phyloP scores from a whole-genome alignment of 345 rosid species.

The Geranium brycei region DNA sequence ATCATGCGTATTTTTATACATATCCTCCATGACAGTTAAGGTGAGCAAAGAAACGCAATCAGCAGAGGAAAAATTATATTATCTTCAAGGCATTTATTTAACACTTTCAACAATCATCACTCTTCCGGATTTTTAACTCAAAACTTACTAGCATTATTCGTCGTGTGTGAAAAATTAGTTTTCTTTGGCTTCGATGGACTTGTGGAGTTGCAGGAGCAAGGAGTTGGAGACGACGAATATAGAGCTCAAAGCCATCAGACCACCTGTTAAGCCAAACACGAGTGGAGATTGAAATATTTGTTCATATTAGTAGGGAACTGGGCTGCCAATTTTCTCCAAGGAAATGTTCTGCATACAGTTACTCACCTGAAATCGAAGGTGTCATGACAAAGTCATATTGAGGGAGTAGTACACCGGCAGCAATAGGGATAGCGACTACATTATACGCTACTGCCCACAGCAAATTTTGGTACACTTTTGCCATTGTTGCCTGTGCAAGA shows the following conservation, averaged over 20 bases:
- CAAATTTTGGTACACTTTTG: constrained; percentile 78
- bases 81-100: too few species aligned
- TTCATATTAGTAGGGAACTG: too few species aligned
- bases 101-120: too few species aligned
- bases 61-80: too few species aligned
- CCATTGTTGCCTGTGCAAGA: constrained; percentile 82
- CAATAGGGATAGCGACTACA: constrained; percentile 68
- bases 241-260: constrained; percentile 88
- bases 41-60: too few species aligned
- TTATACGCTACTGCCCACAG: constrained; percentile 87
- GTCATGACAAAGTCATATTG: constrained; percentile 77
- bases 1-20: too few species aligned
- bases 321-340: background rate
- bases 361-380: constrained; percentile 75
- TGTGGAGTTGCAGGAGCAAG: constrained; percentile 57
- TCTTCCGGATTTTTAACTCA: too few species aligned
- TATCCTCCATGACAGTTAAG: too few species aligned
- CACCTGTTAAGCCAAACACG: constrained; percentile 35
- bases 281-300: background rate
- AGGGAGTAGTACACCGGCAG: constrained; percentile 82
- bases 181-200: constrained; percentile 19
- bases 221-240: constrained; percentile 81
- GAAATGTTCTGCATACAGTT: background rate
- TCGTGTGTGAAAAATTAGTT: constrained; percentile 2
- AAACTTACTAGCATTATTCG: background rate